phyloP scores from a whole-genome alignment of 1,139 yeast genomes.

The Taphrina flavorubra region DNA sequence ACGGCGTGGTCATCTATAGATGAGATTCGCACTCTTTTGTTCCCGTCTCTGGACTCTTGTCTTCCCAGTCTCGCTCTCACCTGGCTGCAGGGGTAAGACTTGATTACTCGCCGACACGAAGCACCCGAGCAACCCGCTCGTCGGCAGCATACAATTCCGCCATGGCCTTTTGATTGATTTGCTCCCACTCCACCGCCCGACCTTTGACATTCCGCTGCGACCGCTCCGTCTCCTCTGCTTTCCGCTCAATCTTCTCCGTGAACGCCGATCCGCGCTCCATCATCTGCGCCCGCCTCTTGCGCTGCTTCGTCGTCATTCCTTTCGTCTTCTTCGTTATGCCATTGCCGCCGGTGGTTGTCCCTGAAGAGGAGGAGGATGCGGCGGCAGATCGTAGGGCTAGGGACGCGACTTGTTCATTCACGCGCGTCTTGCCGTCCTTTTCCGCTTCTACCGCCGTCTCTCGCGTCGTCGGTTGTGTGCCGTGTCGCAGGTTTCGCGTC shows the following conservation, averaged over 20 bases:
- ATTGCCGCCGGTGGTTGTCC: neutral
- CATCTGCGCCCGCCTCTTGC: conserved; percentile 27
- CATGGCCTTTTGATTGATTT: conserved; percentile 29
- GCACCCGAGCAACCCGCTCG: conserved; percentile 17
- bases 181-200: conserved; percentile 35
- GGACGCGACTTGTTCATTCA: conserved; percentile 25
- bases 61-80: too few species aligned
- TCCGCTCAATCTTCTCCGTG: conserved; percentile 30
- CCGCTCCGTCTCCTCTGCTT: conserved; percentile 35
- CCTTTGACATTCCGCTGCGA: conserved; percentile 33
- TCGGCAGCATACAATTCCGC: conserved; percentile 29
- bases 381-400: conserved; percentile 30
- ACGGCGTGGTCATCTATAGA: too few species aligned
- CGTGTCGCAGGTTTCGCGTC: conserved; percentile 38
- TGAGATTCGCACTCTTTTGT: too few species aligned
- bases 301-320: conserved; percentile 28
- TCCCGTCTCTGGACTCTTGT: too few species aligned
- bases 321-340: conserved; percentile 18
- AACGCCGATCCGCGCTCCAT: conserved; percentile 29
- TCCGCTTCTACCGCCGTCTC: conserved; percentile 15
- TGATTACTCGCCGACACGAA: neutral
- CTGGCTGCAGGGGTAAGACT: too few species aligned
- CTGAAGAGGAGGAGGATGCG: too few species aligned
- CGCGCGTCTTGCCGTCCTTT: conserved; percentile 31
- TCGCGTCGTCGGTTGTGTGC: conserved; percentile 6